phyloP scores from a whole-genome alignment of 1,284 basidiomycete species.

The Moniliella sp. region DNA sequence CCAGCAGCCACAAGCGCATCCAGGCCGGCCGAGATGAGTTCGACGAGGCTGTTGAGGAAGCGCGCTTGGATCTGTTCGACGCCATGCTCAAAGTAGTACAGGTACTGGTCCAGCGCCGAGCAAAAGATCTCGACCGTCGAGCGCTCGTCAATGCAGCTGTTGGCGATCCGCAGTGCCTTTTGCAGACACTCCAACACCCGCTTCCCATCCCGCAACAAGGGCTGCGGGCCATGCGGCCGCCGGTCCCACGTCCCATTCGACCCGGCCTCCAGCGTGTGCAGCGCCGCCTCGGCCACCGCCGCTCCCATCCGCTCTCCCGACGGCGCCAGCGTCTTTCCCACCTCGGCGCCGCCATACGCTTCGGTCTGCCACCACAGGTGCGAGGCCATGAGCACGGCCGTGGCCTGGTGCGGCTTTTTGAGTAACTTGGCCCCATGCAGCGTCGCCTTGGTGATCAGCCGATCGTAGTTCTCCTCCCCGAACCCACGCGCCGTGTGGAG shows the following conservation, averaged over 20 bases:
- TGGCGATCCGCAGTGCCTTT: constrained; percentile 29
- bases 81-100: constrained; percentile 19
- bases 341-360: constrained; percentile 6
- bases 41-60: constrained; percentile 28
- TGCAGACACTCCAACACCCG: constrained; percentile 30
- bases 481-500: constrained; percentile 25
- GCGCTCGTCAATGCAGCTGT: constrained; percentile 29
- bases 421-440: constrained; percentile 28
- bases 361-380: constrained; percentile 32
- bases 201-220: constrained; percentile 24
- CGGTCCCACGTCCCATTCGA: no score
- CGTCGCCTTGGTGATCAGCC: constrained; percentile 29
- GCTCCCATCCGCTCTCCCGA: background rate
- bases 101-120: constrained; percentile 26
- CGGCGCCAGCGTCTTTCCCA: constrained; percentile 3
- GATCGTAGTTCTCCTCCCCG: constrained; percentile 27
- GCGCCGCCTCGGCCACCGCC: no score
- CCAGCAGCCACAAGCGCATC: no score
- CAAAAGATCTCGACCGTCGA: constrained; percentile 30
- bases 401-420: constrained; percentile 31
- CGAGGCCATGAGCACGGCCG: constrained; percentile 31
- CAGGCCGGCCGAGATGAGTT: constrained; percentile 24
- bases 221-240: constrained; percentile 2
- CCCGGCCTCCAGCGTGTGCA: no score
- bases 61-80: constrained; percentile 26